Evolutionary conservation across 140 eudicot genomes (phyloP).

Genomic region (Bidens hawaiensis): DNA sequence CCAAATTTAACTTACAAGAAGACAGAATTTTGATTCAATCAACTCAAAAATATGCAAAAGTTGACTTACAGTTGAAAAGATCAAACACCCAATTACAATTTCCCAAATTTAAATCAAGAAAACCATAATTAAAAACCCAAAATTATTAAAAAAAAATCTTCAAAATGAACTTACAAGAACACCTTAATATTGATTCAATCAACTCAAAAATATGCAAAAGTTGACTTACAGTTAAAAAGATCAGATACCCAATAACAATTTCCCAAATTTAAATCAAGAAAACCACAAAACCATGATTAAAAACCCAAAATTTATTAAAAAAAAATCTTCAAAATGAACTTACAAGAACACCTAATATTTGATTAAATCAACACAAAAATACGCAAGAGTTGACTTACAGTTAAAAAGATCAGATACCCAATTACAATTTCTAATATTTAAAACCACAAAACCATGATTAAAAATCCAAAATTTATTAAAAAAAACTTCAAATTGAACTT

Average conservation of each 20-base stretch:
- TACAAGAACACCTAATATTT: not conserved
- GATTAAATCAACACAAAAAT: not conserved
- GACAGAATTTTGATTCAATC: not conserved
- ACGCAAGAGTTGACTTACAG: slow-evolving; percentile 20
- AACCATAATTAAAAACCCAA: too few relatives aligned
- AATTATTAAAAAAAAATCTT: not conserved
- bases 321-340: not conserved
- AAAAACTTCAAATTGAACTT: not conserved
- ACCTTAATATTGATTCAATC: slow-evolving; percentile 2
- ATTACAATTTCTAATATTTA: not conserved
- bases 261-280: slow-evolving; percentile 11
- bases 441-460: slow-evolving; percentile 1
- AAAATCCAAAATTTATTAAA: slow-evolving; percentile 10
- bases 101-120: slow-evolving; percentile 2
- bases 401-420: slow-evolving; percentile 5
- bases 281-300: slow-evolving; percentile 5
- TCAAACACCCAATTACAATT: slow-evolving; percentile 5
- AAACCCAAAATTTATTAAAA: not conserved
- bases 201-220: not conserved
- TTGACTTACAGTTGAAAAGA: slow-evolving; percentile 20
- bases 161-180: not conserved
- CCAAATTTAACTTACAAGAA: not conserved
- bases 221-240: slow-evolving; percentile 20
- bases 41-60: not conserved
- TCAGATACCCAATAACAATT: slow-evolving; percentile 3